Percentiles rank a stretch among this genome's conserved stretches.
These are phyloP conservation scores for Multifurca ochricompacta DNA, from an alignment of 768 basidiomycete species.

Conservation along the genomic window DNA sequence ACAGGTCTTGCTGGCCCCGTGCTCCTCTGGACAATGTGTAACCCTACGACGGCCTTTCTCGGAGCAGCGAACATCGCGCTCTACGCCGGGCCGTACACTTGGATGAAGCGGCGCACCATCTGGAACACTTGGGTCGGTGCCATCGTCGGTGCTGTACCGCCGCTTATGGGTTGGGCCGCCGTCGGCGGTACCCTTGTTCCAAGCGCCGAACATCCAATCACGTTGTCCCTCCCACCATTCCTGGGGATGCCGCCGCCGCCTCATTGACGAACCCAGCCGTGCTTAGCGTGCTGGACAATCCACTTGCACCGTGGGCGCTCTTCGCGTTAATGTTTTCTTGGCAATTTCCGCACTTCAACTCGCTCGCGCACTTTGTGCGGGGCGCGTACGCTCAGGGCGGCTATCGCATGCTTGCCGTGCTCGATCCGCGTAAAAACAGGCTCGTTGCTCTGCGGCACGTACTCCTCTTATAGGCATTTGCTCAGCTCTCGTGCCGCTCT, in stretches of 20 bases:
- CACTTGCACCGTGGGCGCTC: conserved; percentile 71
- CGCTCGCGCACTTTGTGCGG: conserved; percentile 81
- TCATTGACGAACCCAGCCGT: conserved; percentile 33
- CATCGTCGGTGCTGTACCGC: conserved; percentile 87
- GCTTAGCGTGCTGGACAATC: conserved; percentile 57
- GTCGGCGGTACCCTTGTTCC: conserved; percentile 76
- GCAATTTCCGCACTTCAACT: conserved; percentile 99
- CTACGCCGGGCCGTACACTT: conserved; percentile 90
- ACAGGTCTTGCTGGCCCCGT: conserved; percentile 76
- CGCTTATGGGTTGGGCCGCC: conserved; percentile 98
- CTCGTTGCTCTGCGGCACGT: conserved; percentile 82
- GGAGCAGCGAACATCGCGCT: conserved; percentile 80
- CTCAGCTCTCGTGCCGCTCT: conserved; percentile 73
- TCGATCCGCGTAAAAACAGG: conserved; percentile 71
- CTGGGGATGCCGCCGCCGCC: conserved; percentile 33
- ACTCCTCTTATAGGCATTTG: conserved; percentile 70
- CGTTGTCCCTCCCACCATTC: conserved; percentile 56
- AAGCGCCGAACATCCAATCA: conserved; percentile 47
- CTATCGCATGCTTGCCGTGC: conserved; percentile 85
- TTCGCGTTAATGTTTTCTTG: conserved; percentile 87
- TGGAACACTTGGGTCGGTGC: conserved; percentile 93
- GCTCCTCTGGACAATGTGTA: conserved; percentile 75
- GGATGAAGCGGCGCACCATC: conserved; percentile 75
- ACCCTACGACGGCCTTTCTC: conserved; percentile 76
- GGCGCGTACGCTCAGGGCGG: conserved; percentile 88